Percentiles rank a stretch among this genome's conserved stretches.
Conservation (phyloP, 192 early-diverging fungal genomes). For the Obelidium mucronatum region DNA sequence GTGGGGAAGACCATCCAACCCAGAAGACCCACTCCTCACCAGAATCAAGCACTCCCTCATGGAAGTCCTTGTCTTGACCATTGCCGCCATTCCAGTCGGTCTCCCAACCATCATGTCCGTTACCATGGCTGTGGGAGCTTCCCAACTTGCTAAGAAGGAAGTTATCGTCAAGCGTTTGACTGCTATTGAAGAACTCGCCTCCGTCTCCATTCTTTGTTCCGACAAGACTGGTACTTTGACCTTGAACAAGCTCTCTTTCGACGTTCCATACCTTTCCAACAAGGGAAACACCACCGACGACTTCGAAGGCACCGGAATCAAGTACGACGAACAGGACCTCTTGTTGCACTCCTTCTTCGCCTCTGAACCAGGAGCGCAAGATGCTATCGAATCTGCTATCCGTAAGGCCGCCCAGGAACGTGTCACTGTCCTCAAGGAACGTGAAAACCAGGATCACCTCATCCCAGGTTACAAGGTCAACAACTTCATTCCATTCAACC, state of each 20-base stretch:
- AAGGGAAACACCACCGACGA: constrained; percentile 65
- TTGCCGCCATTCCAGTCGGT: constrained; percentile 92
- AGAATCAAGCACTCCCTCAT: constrained; percentile 51
- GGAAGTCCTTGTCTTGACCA: constrained; percentile 81
- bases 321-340: no score
- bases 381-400: no score
- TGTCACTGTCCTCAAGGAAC: no score
- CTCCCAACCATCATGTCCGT: constrained; percentile 92
- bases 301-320: no score
- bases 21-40: constrained; percentile 11
- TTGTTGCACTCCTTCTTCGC: no score
- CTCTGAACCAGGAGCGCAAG: no score
- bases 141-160: constrained; percentile 82
- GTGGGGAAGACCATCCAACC: constrained; percentile 60
- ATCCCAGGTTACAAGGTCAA: no score
- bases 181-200: constrained; percentile 90
- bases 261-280: constrained; percentile 70
- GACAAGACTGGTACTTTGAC: no score
- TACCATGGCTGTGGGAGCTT: constrained; percentile 92
- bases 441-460: no score
- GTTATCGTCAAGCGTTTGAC: constrained; percentile 93
- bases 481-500: no score
- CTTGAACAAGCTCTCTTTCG: constrained; percentile 89
- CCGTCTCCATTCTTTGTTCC: constrained; percentile 91
- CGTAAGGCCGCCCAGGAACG: no score